These are phyloP conservation scores for Nicotiana tomentosiformis DNA, from an alignment of 257 asterid genomes.

Conservation along the genomic window DNA sequence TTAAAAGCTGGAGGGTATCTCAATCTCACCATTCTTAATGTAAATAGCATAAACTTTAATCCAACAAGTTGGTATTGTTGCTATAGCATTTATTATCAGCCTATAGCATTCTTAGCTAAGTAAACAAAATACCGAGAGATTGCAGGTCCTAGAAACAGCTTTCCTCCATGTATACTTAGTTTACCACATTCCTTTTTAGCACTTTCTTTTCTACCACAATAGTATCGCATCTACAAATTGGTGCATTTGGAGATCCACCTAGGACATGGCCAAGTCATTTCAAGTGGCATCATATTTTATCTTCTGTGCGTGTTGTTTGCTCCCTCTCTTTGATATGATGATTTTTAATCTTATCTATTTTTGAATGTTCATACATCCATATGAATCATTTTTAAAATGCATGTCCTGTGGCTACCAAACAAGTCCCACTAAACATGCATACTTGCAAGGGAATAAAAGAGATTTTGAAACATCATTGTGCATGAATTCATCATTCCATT, in stretches of 20 bases:
- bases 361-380: not conserved
- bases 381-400: not conserved
- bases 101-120: not conserved
- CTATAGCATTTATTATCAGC: not conserved
- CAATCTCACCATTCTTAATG: not conserved
- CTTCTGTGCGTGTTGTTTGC: not conserved
- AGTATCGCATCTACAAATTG: not conserved
- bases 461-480: not conserved
- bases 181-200: not conserved
- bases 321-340: not conserved
- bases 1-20: not conserved
- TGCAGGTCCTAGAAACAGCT: not conserved
- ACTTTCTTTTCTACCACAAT: not conserved
- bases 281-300: not conserved
- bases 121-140: not conserved
- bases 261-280: not conserved
- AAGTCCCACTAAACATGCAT: not conserved
- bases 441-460: not conserved
- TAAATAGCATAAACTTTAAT: not conserved
- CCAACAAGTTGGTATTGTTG: not conserved
- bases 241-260: not conserved
- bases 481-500: not conserved
- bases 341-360: not conserved
- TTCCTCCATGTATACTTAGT: not conserved
- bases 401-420: not conserved